Evolutionary conservation across 306 rosid genomes (phyloP).

Genomic region (Corylus americana): DNA sequence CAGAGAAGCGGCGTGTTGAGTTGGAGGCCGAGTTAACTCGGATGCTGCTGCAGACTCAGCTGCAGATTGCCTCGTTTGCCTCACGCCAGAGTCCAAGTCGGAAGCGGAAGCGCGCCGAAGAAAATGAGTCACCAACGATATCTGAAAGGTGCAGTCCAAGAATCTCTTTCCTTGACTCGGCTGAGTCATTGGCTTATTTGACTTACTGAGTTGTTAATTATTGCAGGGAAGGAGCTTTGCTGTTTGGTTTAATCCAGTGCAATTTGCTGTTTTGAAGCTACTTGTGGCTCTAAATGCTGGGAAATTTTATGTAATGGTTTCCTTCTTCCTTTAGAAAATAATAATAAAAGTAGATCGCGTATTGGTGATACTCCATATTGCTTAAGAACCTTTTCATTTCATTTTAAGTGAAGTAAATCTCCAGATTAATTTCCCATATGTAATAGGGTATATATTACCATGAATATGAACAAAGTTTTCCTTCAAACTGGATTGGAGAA

Average conservation of each 20-base stretch:
- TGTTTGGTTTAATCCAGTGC: slow-evolving; percentile 37
- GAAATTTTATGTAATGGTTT: not conserved
- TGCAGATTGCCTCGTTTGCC: slow-evolving; percentile 44
- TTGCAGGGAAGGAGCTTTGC: slow-evolving; percentile 39
- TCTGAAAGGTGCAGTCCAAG: slow-evolving; percentile 20
- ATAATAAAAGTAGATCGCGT: too few species aligned
- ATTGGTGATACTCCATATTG: too few species aligned
- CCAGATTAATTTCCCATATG: too few species aligned
- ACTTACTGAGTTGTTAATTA: slow-evolving; percentile 12
- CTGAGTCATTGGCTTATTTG: not conserved
- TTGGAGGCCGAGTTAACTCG: slow-evolving; percentile 45
- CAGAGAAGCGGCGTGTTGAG: slow-evolving; percentile 43
- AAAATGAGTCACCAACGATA: slow-evolving; percentile 13
- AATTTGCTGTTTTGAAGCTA: slow-evolving; percentile 28
- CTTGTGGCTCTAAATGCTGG: not conserved
- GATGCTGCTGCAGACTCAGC: slow-evolving; percentile 43
- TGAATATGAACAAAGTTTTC: too few species aligned
- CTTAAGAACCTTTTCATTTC: too few species aligned
- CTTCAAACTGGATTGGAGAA: too few species aligned
- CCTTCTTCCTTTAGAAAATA: not conserved
- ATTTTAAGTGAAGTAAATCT: too few species aligned
- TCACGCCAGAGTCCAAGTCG: slow-evolving; percentile 28
- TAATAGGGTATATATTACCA: too few species aligned
- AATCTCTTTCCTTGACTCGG: not conserved
- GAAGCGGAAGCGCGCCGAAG: slow-evolving; percentile 43